phyloP scores from a whole-genome alignment of 768 basidiomycete genomes.

The Hygrophorus pudorinus region DNA sequence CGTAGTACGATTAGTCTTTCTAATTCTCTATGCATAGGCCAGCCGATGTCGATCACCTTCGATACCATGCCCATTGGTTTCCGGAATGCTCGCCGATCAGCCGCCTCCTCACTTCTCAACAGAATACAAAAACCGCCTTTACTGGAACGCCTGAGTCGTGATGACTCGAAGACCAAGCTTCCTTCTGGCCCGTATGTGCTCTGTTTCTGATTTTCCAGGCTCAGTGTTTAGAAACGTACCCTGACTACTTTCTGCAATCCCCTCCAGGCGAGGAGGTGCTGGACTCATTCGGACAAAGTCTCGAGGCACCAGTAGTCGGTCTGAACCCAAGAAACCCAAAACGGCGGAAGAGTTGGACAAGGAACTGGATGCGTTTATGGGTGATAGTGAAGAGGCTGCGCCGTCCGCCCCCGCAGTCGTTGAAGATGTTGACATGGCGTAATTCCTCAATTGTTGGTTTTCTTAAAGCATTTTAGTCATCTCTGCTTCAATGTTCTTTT shows the following conservation, averaged over 20 bases:
- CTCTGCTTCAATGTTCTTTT: no score
- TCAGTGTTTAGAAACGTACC: background rate
- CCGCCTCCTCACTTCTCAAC: conserved; percentile 55
- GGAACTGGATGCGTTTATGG: conserved; percentile 85
- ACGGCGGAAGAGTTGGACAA: conserved; percentile 79
- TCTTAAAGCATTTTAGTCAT: background rate
- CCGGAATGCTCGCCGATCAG: conserved; percentile 33
- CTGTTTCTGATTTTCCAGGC: background rate
- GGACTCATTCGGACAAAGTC: conserved; percentile 39
- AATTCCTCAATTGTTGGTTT: background rate
- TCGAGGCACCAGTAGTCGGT: conserved; percentile 13
- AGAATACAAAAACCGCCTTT: conserved; percentile 71
- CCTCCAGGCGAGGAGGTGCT: conserved; percentile 18
- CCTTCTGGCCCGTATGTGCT: conserved; percentile 29
- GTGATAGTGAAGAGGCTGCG: conserved; percentile 32
- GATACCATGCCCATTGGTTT: conserved; percentile 40
- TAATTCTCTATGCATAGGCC: conserved; percentile 34
- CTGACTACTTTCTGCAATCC: background rate
- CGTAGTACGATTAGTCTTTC: conserved; percentile 7
- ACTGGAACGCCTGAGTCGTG: conserved; percentile 48
- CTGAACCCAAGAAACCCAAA: conserved; percentile 42
- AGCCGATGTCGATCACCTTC: conserved; percentile 66
- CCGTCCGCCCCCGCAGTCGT: conserved; percentile 4
- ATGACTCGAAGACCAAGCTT: conserved; percentile 27
- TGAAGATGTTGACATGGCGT: conserved; percentile 48